Evolutionary conservation across 768 basidiomycete species (phyloP).

Genomic region (Amanita jacksonii): DNA sequence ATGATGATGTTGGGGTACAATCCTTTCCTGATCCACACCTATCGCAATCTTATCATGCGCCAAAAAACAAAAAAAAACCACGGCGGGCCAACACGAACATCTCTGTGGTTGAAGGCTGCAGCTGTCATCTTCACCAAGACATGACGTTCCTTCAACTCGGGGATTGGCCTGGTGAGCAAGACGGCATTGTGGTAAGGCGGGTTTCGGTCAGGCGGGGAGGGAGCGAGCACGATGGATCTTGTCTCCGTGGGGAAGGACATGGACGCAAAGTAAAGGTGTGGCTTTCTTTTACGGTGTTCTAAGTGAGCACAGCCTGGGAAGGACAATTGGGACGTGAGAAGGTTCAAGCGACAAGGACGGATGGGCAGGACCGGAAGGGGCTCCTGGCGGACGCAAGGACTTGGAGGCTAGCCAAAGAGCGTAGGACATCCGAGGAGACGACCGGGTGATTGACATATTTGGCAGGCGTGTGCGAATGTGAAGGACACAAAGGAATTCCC

Average conservation of each 20-base stretch:
- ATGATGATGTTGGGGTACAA: constrained; percentile 53
- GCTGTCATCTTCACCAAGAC: constrained; percentile 61
- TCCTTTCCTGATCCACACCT: constrained; percentile 72
- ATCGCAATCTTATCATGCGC: constrained; percentile 10
- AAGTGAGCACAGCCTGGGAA: too few species aligned
- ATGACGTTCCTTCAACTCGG: constrained; percentile 42
- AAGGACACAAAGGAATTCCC: too few species aligned
- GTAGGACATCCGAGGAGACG: too few species aligned
- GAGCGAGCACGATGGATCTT: constrained; percentile 38
- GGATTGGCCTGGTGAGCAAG: constrained; percentile 40
- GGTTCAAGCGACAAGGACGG: too few species aligned
- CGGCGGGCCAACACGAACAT: constrained; percentile 29
- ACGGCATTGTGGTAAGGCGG: constrained; percentile 49
- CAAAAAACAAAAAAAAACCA: not conserved
- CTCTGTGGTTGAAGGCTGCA: constrained; percentile 70
- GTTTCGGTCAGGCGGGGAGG: constrained; percentile 26
- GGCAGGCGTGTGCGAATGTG: too few species aligned
- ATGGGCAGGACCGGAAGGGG: too few species aligned
- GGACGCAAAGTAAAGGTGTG: too few species aligned
- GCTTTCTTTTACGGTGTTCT: too few species aligned
- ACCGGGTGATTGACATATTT: too few species aligned
- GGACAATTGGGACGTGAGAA: too few species aligned
- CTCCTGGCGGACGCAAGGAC: too few species aligned
- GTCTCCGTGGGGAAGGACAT: constrained; percentile 22
- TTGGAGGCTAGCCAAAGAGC: too few species aligned